phyloP scores from a whole-genome alignment of 2,329 filamentous ascomycete species.

The Fusarium albidum region DNA sequence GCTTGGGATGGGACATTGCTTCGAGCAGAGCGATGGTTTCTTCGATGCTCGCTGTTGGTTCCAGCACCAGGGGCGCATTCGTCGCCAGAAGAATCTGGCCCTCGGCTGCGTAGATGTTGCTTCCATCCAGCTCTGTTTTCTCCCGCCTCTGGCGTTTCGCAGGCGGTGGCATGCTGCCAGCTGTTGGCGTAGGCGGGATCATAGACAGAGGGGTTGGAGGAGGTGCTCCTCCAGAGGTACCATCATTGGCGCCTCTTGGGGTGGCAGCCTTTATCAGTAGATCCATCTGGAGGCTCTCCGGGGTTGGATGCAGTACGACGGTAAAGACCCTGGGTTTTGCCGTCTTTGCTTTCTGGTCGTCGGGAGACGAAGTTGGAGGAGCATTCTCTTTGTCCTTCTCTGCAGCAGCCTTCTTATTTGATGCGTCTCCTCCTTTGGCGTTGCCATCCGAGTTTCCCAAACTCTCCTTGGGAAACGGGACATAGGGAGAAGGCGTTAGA shows the following conservation, averaged over 20 bases:
- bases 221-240: constrained; percentile 57
- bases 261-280: constrained; percentile 79
- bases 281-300: constrained; percentile 77
- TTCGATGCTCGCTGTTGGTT: constrained; percentile 74
- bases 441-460: constrained; percentile 44
- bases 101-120: constrained; percentile 78
- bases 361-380: constrained; percentile 59
- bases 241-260: constrained; percentile 58
- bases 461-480: constrained; percentile 74
- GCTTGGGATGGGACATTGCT: constrained; percentile 76
- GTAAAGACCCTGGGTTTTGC: constrained; percentile 72
- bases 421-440: constrained; percentile 48
- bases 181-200: constrained; percentile 69
- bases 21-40: constrained; percentile 78
- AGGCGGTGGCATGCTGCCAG: constrained; percentile 65
- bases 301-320: constrained; percentile 85
- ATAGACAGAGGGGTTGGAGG: constrained; percentile 73
- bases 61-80: constrained; percentile 77
- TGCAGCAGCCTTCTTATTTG: constrained; percentile 39
- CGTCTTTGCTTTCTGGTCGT: constrained; percentile 47
- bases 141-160: constrained; percentile 74
- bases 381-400: constrained; percentile 67
- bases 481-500: constrained; percentile 87
- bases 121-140: constrained; percentile 78
- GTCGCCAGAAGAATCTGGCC: constrained; percentile 78